These are phyloP conservation scores for Penicillium dipodomyicola DNA, from an alignment of 495 filamentous ascomycete species.

Conservation along the genomic window DNA sequence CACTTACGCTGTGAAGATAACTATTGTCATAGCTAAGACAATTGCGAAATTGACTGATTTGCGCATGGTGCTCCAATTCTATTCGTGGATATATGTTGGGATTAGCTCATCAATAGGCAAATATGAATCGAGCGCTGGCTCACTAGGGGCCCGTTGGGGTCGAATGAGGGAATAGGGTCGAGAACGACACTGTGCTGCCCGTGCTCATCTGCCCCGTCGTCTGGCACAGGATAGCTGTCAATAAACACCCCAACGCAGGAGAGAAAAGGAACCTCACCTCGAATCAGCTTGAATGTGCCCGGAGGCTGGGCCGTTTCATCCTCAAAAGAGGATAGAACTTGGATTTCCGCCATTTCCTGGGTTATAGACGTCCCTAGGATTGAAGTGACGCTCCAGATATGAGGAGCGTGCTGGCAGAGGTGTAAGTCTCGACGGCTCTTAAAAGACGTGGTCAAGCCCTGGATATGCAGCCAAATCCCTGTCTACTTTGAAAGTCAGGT, in stretches of 20 bases:
- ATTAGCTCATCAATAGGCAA: not conserved
- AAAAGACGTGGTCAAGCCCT: not conserved
- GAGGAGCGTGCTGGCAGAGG: no score
- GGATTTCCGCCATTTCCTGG: conserved; percentile 16
- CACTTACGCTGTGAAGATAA: conserved; percentile 37
- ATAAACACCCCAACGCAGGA: not conserved
- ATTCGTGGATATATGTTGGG: not conserved
- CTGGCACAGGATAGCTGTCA: conserved; percentile 5
- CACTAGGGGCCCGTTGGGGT: conserved; percentile 40
- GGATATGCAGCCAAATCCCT: not conserved
- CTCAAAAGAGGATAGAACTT: not conserved
- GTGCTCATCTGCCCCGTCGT: conserved; percentile 20
- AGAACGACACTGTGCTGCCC: conserved; percentile 25
- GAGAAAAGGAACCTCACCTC: conserved; percentile 16
- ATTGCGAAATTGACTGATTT: conserved; percentile 36
- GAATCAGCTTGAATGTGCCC: conserved; percentile 36
- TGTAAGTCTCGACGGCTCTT: not conserved
- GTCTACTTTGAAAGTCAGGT: not conserved
- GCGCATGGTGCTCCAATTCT: conserved; percentile 38
- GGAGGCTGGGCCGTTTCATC: conserved; percentile 20
- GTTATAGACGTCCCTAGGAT: not conserved
- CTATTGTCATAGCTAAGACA: conserved; percentile 29
- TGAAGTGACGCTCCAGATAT: conserved; percentile 9
- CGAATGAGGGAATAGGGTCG: conserved; percentile 30
- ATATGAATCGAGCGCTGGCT: not conserved